Evolutionary conservation across 306 rosid genomes (phyloP).

Genomic region (Vicia sativa): DNA sequence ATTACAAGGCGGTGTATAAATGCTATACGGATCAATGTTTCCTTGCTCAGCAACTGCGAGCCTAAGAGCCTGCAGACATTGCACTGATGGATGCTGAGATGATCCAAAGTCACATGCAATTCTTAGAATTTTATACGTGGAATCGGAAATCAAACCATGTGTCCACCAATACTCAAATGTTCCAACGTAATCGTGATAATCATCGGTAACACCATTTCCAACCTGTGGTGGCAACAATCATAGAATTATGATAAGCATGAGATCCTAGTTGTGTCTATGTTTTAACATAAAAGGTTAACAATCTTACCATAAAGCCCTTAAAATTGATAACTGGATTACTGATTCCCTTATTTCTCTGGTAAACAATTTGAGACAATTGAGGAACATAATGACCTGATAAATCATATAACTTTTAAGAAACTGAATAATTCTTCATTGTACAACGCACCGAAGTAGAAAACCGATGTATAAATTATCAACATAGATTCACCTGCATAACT

Average conservation of each 20-base stretch:
- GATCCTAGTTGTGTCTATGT: too few species aligned
- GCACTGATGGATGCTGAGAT: slow-evolving; percentile 73
- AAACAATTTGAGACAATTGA: slow-evolving; percentile 77
- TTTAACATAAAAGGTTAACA: not conserved
- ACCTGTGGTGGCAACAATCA: slow-evolving; percentile 63
- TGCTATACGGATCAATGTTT: slow-evolving; percentile 88
- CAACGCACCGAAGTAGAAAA: not conserved
- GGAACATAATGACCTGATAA: slow-evolving; percentile 91
- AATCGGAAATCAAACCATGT: slow-evolving; percentile 95
- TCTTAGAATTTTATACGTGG: slow-evolving; percentile 62
- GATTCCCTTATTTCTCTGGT: slow-evolving; percentile 69
- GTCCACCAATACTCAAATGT: slow-evolving; percentile 97
- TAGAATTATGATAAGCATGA: too few species aligned
- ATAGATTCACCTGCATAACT: slow-evolving; percentile 86
- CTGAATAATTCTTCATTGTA: slow-evolving; percentile 17
- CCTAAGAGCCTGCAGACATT: slow-evolving; percentile 64
- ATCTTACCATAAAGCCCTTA: slow-evolving; percentile 88
- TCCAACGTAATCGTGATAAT: slow-evolving; percentile 82
- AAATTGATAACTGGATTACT: slow-evolving; percentile 76
- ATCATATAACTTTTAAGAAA: slow-evolving; percentile 1
- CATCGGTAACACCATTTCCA: slow-evolving; percentile 95
- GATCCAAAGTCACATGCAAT: slow-evolving; percentile 64
- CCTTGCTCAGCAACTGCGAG: slow-evolving; percentile 71
- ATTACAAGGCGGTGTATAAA: slow-evolving; percentile 76
- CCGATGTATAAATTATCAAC: slow-evolving; percentile 4